Conservation (phyloP, 2,329 filamentous ascomycete genomes). For the Didymella pomorum region DNA sequence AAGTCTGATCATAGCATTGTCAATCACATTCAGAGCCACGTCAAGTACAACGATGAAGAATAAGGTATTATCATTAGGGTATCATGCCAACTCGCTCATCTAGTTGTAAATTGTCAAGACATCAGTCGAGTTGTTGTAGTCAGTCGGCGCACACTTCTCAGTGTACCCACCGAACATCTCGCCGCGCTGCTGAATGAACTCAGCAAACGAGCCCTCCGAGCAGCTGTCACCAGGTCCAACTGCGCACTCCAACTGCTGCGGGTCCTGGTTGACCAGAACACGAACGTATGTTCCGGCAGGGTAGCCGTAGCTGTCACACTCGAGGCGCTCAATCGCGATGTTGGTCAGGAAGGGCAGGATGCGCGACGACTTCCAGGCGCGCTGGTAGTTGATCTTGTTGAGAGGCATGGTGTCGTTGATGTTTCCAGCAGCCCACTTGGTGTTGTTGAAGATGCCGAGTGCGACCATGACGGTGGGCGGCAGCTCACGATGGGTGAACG, state of each 20-base stretch:
- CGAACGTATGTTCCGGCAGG: slow-evolving; percentile 60
- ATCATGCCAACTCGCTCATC: slow-evolving; percentile 1
- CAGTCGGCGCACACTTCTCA: slow-evolving; percentile 51
- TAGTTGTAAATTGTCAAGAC: slow-evolving; percentile 46
- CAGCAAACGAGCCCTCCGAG: slow-evolving; percentile 53
- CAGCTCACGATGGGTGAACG: slow-evolving; percentile 74
- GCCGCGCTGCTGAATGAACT: slow-evolving; percentile 55
- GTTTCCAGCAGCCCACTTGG: slow-evolving; percentile 61
- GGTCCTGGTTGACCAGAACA: slow-evolving; percentile 60
- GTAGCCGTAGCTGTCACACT: slow-evolving; percentile 67
- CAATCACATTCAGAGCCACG: no score
- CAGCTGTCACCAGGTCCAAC: slow-evolving; percentile 63
- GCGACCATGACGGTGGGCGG: slow-evolving; percentile 72
- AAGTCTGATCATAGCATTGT: no score
- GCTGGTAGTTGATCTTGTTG: slow-evolving; percentile 67
- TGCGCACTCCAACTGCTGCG: slow-evolving; percentile 59
- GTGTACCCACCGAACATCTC: slow-evolving; percentile 56
- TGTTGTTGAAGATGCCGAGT: slow-evolving; percentile 75
- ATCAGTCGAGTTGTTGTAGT: slow-evolving; percentile 56
- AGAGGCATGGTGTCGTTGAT: slow-evolving; percentile 72
- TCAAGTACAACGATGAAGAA: neutral
- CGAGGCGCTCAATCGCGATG: slow-evolving; percentile 70
- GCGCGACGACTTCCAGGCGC: slow-evolving; percentile 69
- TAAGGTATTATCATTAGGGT: slow-evolving; percentile 16
- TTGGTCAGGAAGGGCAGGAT: slow-evolving; percentile 72